These are phyloP conservation scores for Fusarium sp. DNA, from an alignment of 2,329 filamentous ascomycete genomes.

Conservation along the genomic window DNA sequence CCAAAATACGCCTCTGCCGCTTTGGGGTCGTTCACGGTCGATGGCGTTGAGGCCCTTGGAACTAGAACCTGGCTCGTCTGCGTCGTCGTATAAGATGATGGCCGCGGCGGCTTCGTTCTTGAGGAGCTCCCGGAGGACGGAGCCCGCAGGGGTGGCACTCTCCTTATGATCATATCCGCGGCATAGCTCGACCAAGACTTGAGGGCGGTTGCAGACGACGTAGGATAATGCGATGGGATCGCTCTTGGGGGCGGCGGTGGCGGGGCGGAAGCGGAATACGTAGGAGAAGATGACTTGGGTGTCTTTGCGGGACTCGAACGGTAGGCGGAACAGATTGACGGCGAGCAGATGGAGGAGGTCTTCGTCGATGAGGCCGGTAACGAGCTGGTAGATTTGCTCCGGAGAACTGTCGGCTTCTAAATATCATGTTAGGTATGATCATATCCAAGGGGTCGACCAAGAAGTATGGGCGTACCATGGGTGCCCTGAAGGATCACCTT, in stretches of 20 bases:
- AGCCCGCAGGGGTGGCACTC: slow-evolving; percentile 91
- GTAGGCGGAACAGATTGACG: slow-evolving; percentile 83
- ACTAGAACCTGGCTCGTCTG: slow-evolving; percentile 75
- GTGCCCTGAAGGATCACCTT: slow-evolving; percentile 94
- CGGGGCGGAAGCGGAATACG: slow-evolving; percentile 88
- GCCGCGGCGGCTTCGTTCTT: slow-evolving; percentile 93
- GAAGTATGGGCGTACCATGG: slow-evolving; percentile 70
- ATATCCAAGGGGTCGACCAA: background rate
- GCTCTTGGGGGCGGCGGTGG: slow-evolving; percentile 72
- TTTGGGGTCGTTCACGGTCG: slow-evolving; percentile 79
- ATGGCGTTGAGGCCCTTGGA: slow-evolving; percentile 83
- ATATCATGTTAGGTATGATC: slow-evolving; percentile 21
- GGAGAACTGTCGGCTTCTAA: slow-evolving; percentile 87
- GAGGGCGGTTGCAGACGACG: slow-evolving; percentile 86
- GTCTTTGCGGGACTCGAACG: slow-evolving; percentile 97
- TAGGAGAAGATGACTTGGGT: slow-evolving; percentile 96
- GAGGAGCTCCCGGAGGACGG: slow-evolving; percentile 85
- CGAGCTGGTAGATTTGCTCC: slow-evolving; percentile 88
- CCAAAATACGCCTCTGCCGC: slow-evolving; percentile 92
- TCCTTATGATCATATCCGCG: slow-evolving; percentile 91
- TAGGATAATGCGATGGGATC: slow-evolving; percentile 90
- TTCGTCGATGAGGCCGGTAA: slow-evolving; percentile 87
- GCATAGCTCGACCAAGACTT: slow-evolving; percentile 89
- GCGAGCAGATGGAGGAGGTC: slow-evolving; percentile 89
- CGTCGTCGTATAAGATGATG: slow-evolving; percentile 93